Base-by-base conservation (phyloP, 2,329 filamentous ascomycete species). In the Berkeleyomyces basicola region DNA sequence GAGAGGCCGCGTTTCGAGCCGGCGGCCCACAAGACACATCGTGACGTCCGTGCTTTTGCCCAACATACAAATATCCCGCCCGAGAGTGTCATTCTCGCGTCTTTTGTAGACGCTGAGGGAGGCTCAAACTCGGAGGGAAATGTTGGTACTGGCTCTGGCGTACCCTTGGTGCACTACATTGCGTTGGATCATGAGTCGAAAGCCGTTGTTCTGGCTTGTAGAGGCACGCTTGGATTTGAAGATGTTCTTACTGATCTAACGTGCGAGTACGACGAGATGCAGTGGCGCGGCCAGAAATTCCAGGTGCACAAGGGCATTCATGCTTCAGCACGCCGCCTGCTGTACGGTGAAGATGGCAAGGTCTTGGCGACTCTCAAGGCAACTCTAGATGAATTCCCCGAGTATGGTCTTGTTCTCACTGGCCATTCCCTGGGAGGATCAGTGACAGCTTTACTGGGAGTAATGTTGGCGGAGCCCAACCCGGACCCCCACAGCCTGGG, bases 261-360 rank as follows among this genome's bases (percentile, higher is more conserved):
- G 39, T 88, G 85, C 71, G 85, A 87, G 57, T 88, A 88, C 66
- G 84, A 87, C 67, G 78, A 83, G 62, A 72, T 87, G 7, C 66
- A 74, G 4, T 85, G 86, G 83, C 78, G 82, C 63, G 83, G 83
- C 14, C 79, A 77, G 64, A 74, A 75, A 0, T 88, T 86, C 74
- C 82, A 85, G 66, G 85, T 88, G 0, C 86, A 89, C 72, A 88
- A 88, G 70, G 86, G 86, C 11, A 83, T 89, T 62, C 84, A 88
- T 69, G 84, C 85, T 0, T 88, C 85, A 1, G 86, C 86, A 3
- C 78, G 81, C 23, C 79, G 85, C 9, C 76, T 89, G 0, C 74
- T 89, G 0, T 85, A 84, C 67, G 84, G 85, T 7, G 82, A 79
- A 57, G 84, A 87, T 58, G 83, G 84, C 0, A 77, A 81, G 36